Base-by-base conservation (phyloP, 345 rosid genomes). In the Gossypium rotundifolium region DNA sequence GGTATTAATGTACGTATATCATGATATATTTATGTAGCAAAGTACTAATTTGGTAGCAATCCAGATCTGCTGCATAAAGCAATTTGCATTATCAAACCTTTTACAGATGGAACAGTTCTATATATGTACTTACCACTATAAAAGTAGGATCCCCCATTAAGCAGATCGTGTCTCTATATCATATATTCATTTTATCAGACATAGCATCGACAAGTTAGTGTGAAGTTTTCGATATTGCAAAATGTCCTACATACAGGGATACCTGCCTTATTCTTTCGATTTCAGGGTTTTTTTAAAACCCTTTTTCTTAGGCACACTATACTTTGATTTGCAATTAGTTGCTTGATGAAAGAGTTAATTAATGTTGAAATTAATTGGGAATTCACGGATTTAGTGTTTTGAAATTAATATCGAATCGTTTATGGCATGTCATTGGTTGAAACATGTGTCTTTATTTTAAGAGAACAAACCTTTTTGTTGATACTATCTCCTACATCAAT, bases 1-100 rank as follows among this genome's bases (percentile, higher is more conserved):
- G 70, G 8, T 25, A 16, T 29, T 10, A 12, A 17, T 52, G 9
- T 51, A 51, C n/a, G 9, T 10, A 7, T 23, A 46, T 13, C 17
- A 40, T 1, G 7, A 46, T 4, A 17, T 11, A 4, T 27, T 11
- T 17, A 22, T 0, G 7, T 9, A 59, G 63, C 13, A 44, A 62
- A 25, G 70, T 53, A 46, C 59, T 48, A 27, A 62, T 27, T 73
- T 51, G 46, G 60, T 49, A 49, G 59, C 58, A 20, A 71, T 40
- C 63, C 51, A 42, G 38, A 38, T 55, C 51, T 54, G 48, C 29
- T 38, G 74, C 63, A 55, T 53, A 71, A 71, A 71, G 74, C 64
- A 55, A 38, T 11, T 53, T n/a, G 74, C 51, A 40, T 71, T 54
- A 38, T 54, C 29, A 3, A 18, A 38, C 74, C 74, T 71, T 71